phyloP scores from a whole-genome alignment of 2,329 filamentous ascomycete genomes.

The Scedosporium apiospermum region DNA sequence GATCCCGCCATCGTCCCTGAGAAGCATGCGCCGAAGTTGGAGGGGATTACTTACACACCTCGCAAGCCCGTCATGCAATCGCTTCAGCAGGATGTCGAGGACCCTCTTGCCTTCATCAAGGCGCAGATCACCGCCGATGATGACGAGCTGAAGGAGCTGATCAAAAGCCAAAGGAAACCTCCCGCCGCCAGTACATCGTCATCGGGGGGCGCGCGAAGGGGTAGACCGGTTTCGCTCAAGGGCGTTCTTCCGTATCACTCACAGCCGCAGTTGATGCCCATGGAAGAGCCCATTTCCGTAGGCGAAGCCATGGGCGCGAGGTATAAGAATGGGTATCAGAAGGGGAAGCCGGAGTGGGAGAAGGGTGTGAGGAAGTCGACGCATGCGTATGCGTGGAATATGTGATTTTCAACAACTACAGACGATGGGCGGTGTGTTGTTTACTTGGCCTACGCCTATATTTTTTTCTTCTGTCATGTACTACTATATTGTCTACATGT shows the following conservation, averaged over 20 bases:
- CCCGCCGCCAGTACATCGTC: background rate
- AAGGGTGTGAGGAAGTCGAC: background rate
- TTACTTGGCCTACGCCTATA: background rate
- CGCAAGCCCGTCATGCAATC: slow-evolving; percentile 72
- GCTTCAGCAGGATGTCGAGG: slow-evolving; percentile 39
- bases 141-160: slow-evolving; percentile 61
- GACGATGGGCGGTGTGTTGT: background rate
- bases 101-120: slow-evolving; percentile 57
- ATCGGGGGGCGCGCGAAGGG: slow-evolving; percentile 5
- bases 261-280: slow-evolving; percentile 21
- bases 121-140: slow-evolving; percentile 76
- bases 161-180: slow-evolving; percentile 45
- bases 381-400: slow-evolving; percentile 5
- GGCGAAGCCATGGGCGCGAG: slow-evolving; percentile 21
- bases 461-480: background rate
- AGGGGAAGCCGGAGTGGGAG: slow-evolving; percentile 3
- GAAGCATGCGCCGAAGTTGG: slow-evolving; percentile 42
- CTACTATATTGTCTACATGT: background rate
- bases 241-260: slow-evolving; percentile 26
- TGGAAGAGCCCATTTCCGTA: slow-evolving; percentile 25
- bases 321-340: background rate
- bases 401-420: background rate
- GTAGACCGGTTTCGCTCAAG: slow-evolving; percentile 14
- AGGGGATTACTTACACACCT: slow-evolving; percentile 57
- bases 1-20: slow-evolving; percentile 54